These are phyloP conservation scores for Diplodia corticola DNA, from an alignment of 2,329 filamentous ascomycete species.

Conservation along the genomic window DNA sequence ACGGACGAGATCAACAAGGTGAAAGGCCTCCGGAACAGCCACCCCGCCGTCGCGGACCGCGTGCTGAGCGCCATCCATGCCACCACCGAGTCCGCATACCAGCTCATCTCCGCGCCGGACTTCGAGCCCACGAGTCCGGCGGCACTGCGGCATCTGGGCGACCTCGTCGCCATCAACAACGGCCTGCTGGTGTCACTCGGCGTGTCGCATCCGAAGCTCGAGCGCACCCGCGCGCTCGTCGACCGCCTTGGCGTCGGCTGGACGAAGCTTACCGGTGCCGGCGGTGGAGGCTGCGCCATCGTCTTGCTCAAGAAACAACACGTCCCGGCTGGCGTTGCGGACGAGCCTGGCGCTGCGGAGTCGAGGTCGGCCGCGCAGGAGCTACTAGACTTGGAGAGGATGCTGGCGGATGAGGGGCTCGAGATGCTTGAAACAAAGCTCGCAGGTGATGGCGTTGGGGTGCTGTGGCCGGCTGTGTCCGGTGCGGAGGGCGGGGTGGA, in stretches of 20 bases:
- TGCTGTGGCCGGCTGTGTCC: constrained; percentile 86
- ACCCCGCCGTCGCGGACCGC: constrained; percentile 74
- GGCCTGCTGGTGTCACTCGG: constrained; percentile 84
- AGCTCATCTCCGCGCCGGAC: constrained; percentile 57
- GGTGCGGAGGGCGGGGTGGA: constrained; percentile 83
- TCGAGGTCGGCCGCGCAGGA: background rate
- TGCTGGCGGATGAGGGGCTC: constrained; percentile 56
- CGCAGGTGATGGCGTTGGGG: constrained; percentile 88
- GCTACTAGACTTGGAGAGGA: constrained; percentile 30
- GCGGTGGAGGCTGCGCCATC: constrained; percentile 93
- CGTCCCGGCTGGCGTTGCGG: background rate
- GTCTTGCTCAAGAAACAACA: constrained; percentile 61
- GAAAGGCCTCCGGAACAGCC: constrained; percentile 64
- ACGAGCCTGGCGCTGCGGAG: constrained; percentile 31
- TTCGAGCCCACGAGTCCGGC: constrained; percentile 67
- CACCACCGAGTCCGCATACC: constrained; percentile 61
- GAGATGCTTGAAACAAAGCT: constrained; percentile 83
- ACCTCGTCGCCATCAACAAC: constrained; percentile 92
- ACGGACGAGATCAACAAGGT: constrained; percentile 85
- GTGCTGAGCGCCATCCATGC: constrained; percentile 86
- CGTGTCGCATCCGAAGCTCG: constrained; percentile 90
- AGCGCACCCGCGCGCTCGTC: constrained; percentile 80
- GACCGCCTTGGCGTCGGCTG: constrained; percentile 89
- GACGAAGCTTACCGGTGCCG: constrained; percentile 96
- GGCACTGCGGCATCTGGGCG: constrained; percentile 71